phyloP scores from a whole-genome alignment of 306 rosid species.

The Trichosanthes cucumerina region DNA sequence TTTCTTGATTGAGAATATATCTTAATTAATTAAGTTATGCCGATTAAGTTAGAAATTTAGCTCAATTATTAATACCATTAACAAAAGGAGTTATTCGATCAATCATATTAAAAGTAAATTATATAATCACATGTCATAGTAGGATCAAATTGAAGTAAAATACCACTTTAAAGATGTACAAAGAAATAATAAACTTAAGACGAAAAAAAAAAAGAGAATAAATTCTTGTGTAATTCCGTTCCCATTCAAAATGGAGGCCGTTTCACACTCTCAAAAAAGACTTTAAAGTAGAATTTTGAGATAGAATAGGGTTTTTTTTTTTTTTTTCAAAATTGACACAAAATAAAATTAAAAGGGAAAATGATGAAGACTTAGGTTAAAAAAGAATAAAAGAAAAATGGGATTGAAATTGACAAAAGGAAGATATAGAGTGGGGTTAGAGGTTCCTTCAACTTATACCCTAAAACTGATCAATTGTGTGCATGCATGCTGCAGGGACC shows the following conservation, averaged over 20 bases:
- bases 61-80: too few species aligned
- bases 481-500: slow-evolving; percentile 10
- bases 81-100: too few species aligned
- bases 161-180: neutral
- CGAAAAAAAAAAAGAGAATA: neutral
- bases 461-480: neutral
- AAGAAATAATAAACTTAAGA: neutral
- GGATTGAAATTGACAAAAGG: neutral
- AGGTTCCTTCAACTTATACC: neutral
- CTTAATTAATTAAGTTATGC: too few species aligned
- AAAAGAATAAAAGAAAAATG: neutral
- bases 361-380: neutral
- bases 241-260: neutral
- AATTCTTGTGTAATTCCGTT: neutral
- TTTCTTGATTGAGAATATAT: too few species aligned
- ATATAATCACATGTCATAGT: neutral
- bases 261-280: neutral
- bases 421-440: neutral
- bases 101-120: neutral
- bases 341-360: neutral
- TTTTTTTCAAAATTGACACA: neutral
- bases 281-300: neutral
- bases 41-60: too few species aligned
- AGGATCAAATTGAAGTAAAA: neutral
- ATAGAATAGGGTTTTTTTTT: neutral